Evolutionary conservation across 2,329 filamentous ascomycete species (phyloP).

Genomic region (Penicillium sp.): DNA sequence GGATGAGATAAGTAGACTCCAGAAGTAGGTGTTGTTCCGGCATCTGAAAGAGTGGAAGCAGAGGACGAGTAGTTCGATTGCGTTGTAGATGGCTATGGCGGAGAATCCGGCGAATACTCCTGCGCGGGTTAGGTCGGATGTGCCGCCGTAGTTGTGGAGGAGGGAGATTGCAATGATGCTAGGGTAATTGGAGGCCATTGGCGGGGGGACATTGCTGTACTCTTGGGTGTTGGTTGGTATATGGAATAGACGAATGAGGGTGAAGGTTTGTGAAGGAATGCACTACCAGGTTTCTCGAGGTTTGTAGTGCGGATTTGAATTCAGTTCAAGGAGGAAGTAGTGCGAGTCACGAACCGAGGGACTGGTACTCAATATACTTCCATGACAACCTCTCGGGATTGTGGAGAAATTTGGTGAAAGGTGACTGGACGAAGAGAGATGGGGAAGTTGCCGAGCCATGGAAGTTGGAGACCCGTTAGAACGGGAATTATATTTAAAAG

Average conservation of each 20-base stretch:
- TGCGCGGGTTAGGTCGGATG: neutral
- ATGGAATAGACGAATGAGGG: too few relatives aligned
- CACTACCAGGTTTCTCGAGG: neutral
- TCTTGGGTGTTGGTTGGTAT: neutral
- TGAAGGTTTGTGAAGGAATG: too few relatives aligned
- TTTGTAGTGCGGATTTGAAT: neutral
- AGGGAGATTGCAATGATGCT: slow-evolving; percentile 6
- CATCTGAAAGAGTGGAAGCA: slow-evolving; percentile 46
- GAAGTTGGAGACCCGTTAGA: too few relatives aligned
- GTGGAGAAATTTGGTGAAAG: neutral
- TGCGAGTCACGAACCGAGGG: too few relatives aligned
- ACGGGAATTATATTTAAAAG: too few relatives aligned
- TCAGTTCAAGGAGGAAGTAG: neutral
- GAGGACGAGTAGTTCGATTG: slow-evolving; percentile 33
- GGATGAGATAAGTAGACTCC: slow-evolving; percentile 44
- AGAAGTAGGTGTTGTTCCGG: slow-evolving; percentile 48
- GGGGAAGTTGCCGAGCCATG: neutral
- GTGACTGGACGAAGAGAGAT: neutral
- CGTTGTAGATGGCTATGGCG: slow-evolving; percentile 25
- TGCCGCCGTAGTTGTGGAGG: neutral
- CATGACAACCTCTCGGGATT: neutral
- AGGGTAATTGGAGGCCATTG: slow-evolving; percentile 16
- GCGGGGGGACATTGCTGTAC: slow-evolving; percentile 14
- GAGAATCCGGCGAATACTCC: slow-evolving; percentile 22
- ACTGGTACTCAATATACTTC: too few relatives aligned